Evolutionary conservation across 169 alveolate species (phyloP).

Genomic region (Plasmodium vivax): DNA sequence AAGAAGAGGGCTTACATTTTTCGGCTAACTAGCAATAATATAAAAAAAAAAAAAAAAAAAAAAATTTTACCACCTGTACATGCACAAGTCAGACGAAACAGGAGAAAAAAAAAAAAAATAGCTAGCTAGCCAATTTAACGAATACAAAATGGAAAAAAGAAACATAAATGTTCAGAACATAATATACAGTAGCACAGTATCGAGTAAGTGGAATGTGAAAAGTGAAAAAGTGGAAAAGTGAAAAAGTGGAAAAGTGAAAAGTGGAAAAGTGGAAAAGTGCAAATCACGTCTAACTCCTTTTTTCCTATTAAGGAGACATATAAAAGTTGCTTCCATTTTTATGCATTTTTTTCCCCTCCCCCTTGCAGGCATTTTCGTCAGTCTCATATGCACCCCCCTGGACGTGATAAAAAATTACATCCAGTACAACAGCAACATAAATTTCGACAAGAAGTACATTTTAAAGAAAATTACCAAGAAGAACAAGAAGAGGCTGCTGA

Average conservation of each 20-base stretch:
- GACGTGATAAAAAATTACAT: slow-evolving; percentile 79
- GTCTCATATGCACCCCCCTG: slow-evolving; percentile 78
- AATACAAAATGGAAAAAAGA: slow-evolving; percentile 62
- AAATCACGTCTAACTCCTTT: background rate
- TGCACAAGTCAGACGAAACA: slow-evolving; percentile 7
- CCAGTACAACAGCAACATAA: slow-evolving; percentile 61
- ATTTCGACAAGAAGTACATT: slow-evolving; percentile 65
- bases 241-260: too few relatives aligned
- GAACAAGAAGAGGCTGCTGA: slow-evolving; percentile 25
- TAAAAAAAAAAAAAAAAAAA: slow-evolving; percentile 1
- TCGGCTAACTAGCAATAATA: slow-evolving; percentile 3
- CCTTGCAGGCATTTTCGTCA: slow-evolving; percentile 52
- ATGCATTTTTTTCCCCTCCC: background rate
- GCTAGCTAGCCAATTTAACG: background rate
- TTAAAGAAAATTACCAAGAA: slow-evolving; percentile 67
- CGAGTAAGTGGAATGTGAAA: slow-evolving; percentile 25
- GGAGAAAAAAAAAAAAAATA: background rate
- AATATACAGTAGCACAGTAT: slow-evolving; percentile 70
- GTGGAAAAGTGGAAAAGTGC: background rate
- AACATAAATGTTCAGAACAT: slow-evolving; percentile 56
- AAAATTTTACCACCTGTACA: background rate
- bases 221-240: background rate
- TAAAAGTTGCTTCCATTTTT: background rate
- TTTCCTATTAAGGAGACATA: background rate
- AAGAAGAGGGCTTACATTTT: background rate